Base-by-base conservation (phyloP, 2,329 filamentous ascomycete genomes). In the Sarocladium kiliense region DNA sequence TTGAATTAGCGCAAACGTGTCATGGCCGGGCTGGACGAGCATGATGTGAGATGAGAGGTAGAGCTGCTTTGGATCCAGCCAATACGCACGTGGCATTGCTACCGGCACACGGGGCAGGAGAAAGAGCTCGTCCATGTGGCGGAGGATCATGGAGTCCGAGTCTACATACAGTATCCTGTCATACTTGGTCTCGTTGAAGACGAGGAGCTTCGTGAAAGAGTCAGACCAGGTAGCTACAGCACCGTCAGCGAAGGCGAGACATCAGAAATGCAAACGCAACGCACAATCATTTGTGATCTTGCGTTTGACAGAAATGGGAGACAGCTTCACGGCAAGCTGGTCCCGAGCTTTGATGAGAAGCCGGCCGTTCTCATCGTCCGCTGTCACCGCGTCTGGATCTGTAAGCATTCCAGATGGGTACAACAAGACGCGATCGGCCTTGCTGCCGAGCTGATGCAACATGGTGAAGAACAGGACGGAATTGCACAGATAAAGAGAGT, bases 21-120 rank as follows among this genome's bases (percentile, higher is more conserved):
- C 62, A 39, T 70, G 65, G n/a, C 76, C 78, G 0, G 86, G 85
- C 56, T 82, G 72, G 41, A 88, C 70, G 3, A 88, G 77, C 65
- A 88, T 77, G 39, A 88, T 63, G 41, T 85, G 76, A 2, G 82
- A 83, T 0, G 81, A 81, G n/a, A 88, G 71, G n/a, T n/a, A n/a
- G n/a, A 74, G 74, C 6, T 71, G 71, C 2, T 74, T 71, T 0
- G 78, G 78, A 1, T 80, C 72, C 5, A 81, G 71, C 86, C 86
- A 88, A 67, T 89, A 88, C n/a, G 85, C 86, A 19, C 83, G 80
- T 3, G 86, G 83, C 79, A 88, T 85, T 12, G 85, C 84, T 18
- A 86, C n/a, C 77, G 78, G 72, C 5, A 78, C 75, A 2, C 72
- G 65, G 0, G 86, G 86, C 7, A 87, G 73, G 42, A 86, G 77